Base-by-base conservation (phyloP, 495 filamentous ascomycete species). In the Penicillium goetzii region DNA sequence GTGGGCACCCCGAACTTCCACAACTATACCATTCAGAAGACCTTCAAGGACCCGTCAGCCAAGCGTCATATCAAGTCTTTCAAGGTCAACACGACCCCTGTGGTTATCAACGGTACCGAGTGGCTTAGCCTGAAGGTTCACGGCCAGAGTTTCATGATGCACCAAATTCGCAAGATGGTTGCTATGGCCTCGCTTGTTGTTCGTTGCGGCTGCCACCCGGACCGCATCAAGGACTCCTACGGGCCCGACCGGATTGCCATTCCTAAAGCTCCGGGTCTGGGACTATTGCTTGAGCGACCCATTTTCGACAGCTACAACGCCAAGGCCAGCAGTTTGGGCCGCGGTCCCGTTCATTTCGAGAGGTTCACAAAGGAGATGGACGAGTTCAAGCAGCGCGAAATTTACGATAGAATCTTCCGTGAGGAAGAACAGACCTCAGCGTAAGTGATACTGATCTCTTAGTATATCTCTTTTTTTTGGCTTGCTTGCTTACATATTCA, bases 121-220 rank as follows among this genome's bases (percentile, higher is more conserved):
- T 99, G 95, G 95, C 83, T 99, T 9, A 94, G 90, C 28, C 81
- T 98, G 58, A 96, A 96, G 67, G 92, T 99, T 19, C 96, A 98
- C 75, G 95, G 95, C 0, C 95, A 99, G 76, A 92, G 89, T 61
- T 99, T 99, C 83, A 99, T 99, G 95, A 99, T 99, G 95, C 95
- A 99, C 74, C 95, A 99, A 76, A 99, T 99, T 75, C 90, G 95
- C 62, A 97, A 97, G 76, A 99, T 99, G 95, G 90, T 99, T 17
- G 91, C 89, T 63, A 93, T 98, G 92, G 90, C 88, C 40, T 83
- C 92, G 10, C 84, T 99, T 59, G 80, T 92, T 5, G 88, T 93
- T 3, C 87, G 95, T 45, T 92, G 89, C 74, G 96, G 92, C 47
- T 86, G 88, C 43, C 81, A 86, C 14, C 80, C 87, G 23, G 73